Evolutionary conservation across 108 stramenopile genomes (phyloP).

Genomic region (Aurantiochytrium sp.): DNA sequence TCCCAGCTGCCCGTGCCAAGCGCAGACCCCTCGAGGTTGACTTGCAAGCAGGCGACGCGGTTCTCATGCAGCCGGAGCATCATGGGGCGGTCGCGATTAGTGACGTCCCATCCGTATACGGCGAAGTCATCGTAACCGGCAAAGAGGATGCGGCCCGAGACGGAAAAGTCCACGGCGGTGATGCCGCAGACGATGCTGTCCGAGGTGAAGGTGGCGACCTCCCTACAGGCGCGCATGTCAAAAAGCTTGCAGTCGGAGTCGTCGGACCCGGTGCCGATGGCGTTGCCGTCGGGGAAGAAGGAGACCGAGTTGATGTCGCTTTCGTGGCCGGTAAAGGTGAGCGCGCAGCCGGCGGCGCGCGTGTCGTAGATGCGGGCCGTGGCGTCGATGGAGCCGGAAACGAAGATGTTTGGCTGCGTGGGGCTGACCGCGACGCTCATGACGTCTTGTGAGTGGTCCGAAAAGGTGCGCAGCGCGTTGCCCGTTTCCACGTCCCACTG

Average conservation of each 20-base stretch:
- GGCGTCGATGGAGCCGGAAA: slow-evolving; percentile 86
- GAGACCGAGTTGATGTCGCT: slow-evolving; percentile 93
- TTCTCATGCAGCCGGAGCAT: slow-evolving; percentile 22
- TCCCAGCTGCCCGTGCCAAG: slow-evolving; percentile 31
- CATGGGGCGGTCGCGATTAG: not conserved
- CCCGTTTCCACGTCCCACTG: slow-evolving; percentile 87
- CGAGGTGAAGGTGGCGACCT: slow-evolving; percentile 54
- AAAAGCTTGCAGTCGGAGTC: slow-evolving; percentile 89
- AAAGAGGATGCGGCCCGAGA: slow-evolving; percentile 76
- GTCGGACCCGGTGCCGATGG: slow-evolving; percentile 85
- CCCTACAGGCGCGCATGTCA: slow-evolving; percentile 83
- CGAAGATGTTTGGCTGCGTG: slow-evolving; percentile 73
- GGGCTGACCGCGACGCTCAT: slow-evolving; percentile 80
- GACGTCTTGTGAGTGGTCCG: slow-evolving; percentile 91
- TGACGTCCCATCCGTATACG: slow-evolving; percentile 68
- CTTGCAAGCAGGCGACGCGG: not conserved
- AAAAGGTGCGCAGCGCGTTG: slow-evolving; percentile 68
- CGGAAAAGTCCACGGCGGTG: slow-evolving; percentile 70
- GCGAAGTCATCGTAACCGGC: slow-evolving; percentile 75
- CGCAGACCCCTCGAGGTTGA: not conserved
- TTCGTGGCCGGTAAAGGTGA: slow-evolving; percentile 88
- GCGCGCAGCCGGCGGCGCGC: slow-evolving; percentile 62
- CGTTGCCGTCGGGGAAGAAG: slow-evolving; percentile 86
- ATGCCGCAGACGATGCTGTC: slow-evolving; percentile 68
- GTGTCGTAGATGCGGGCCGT: slow-evolving; percentile 97